These are phyloP conservation scores for Fabrea salina DNA, from an alignment of 169 alveolate species.

Conservation along the genomic window DNA sequence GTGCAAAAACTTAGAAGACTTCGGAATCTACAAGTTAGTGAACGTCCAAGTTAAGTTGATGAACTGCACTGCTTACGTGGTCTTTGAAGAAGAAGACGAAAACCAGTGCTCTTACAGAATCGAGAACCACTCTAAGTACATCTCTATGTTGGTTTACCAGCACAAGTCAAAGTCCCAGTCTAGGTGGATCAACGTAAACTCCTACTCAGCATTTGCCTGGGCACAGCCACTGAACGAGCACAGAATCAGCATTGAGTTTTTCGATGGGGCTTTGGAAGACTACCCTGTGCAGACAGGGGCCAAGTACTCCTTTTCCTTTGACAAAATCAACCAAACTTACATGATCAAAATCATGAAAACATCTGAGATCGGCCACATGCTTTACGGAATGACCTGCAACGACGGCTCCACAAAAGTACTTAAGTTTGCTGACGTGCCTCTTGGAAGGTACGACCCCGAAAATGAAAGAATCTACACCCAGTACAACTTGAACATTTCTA, in stretches of 20 bases:
- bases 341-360: neutral
- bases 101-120: neutral
- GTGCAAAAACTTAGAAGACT: neutral
- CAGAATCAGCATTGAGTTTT: neutral
- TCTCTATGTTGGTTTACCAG: neutral
- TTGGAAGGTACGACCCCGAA: neutral
- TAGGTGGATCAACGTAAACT: neutral
- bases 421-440: neutral
- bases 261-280: neutral
- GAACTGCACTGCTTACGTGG: neutral
- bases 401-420: conserved; percentile 6
- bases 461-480: neutral
- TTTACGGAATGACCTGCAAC: neutral
- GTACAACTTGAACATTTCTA: neutral
- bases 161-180: neutral
- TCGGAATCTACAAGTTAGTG: neutral
- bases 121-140: neutral
- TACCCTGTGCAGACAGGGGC: neutral
- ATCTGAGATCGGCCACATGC: neutral
- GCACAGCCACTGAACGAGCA: neutral
- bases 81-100: neutral
- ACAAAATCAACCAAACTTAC: neutral
- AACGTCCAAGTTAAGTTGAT: neutral
- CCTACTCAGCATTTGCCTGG: neutral
- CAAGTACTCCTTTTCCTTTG: neutral